These are phyloP conservation scores for Nicotiana paniculata DNA, from an alignment of 257 asterid genomes.

Conservation along the genomic window DNA sequence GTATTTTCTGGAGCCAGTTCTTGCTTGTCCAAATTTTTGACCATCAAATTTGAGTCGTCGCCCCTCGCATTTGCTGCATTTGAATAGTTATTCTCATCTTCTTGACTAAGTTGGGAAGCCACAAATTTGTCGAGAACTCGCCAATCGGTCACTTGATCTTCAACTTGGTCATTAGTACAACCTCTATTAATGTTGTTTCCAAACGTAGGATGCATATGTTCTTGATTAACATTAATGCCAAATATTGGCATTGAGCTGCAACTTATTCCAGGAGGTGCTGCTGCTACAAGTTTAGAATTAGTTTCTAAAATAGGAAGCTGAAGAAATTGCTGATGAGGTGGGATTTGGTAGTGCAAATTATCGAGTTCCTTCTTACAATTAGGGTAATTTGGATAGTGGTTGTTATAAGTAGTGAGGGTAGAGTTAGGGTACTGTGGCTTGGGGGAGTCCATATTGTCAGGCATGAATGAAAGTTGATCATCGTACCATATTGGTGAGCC, in stretches of 20 bases:
- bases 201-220: conserved; percentile 8
- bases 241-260: conserved; percentile 23
- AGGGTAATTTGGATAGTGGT: conserved; percentile 27
- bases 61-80: conserved; percentile 6
- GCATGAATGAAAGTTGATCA: conserved; percentile 76
- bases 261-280: conserved; percentile 16
- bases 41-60: conserved; percentile 19
- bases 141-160: conserved; percentile 65
- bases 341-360: conserved; percentile 34
- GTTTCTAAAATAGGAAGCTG: conserved; percentile 72
- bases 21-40: conserved; percentile 15
- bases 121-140: conserved; percentile 77
- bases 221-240: conserved; percentile 10
- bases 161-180: not conserved
- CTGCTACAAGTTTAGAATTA: conserved; percentile 28
- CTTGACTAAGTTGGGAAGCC: conserved; percentile 86
- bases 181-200: not conserved
- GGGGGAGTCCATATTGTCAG: conserved; percentile 55
- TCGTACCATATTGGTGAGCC: conserved; percentile 89
- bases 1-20: conserved; percentile 39
- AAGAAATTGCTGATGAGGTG: conserved; percentile 34
- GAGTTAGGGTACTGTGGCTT: conserved; percentile 28
- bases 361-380: conserved; percentile 43
- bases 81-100: conserved; percentile 29
- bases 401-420: conserved; percentile 2